Evolutionary conservation across 2,329 filamentous ascomycete genomes (phyloP).

Genomic region (Botrytis deweyae): DNA sequence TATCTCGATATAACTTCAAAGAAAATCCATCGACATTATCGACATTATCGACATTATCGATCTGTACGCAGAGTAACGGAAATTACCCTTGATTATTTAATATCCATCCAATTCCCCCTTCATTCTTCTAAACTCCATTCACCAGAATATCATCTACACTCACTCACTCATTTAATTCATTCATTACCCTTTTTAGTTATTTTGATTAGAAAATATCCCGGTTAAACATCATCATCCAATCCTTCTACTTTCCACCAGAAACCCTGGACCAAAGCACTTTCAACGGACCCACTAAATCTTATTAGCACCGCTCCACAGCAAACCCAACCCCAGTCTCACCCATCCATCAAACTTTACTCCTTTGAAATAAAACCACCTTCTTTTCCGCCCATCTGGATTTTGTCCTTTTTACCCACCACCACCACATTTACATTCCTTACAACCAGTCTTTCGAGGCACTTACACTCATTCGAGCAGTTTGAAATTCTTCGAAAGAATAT

Average conservation of each 20-base stretch:
- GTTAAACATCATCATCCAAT: conserved; percentile 9
- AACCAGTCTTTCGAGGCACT: conserved; percentile 31
- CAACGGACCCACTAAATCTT: conserved; percentile 7
- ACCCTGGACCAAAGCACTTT: conserved; percentile 15
- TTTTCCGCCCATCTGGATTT: conserved; percentile 9
- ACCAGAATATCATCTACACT: conserved; percentile 2
- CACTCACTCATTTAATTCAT: neutral
- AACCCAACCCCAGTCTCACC: conserved; percentile 16
- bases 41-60: neutral
- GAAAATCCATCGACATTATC: neutral
- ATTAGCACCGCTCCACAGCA: conserved; percentile 5
- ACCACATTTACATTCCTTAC: conserved; percentile 22
- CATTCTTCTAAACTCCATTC: neutral
- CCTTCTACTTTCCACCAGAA: conserved; percentile 14
- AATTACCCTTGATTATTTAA: conserved; percentile 9
- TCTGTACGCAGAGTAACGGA: neutral
- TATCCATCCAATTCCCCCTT: neutral
- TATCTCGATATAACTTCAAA: conserved; percentile 5
- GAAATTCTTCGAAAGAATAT: conserved; percentile 34
- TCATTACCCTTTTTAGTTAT: neutral
- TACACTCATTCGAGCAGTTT: conserved; percentile 30
- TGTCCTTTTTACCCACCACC: conserved; percentile 4
- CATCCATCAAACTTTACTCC: conserved; percentile 1
- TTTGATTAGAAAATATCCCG: neutral
- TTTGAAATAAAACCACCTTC: conserved; percentile 22